A percentile compares a stretch with the other conserved stretches of the same genome.
Evolutionary conservation across 1,284 basidiomycete genomes (phyloP).

Genomic region (Fomitopsis schrenkii): DNA sequence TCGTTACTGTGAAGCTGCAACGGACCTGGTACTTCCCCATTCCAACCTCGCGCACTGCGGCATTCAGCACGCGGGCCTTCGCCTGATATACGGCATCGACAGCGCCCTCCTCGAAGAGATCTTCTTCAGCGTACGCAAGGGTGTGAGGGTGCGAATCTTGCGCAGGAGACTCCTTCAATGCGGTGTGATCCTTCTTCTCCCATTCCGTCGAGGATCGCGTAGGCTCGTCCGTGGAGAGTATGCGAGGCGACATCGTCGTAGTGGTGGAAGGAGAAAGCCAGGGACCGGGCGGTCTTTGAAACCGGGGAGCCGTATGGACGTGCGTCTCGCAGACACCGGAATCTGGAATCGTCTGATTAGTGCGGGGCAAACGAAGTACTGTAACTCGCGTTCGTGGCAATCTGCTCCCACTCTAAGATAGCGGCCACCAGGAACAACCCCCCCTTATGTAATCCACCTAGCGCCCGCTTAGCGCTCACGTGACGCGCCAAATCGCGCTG

Average conservation of each 20-base stretch:
- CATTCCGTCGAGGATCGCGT: slow-evolving; percentile 1
- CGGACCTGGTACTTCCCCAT: slow-evolving; percentile 68
- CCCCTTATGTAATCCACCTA: too few relatives aligned
- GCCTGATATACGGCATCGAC: slow-evolving; percentile 51
- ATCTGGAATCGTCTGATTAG: neutral
- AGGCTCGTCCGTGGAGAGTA: neutral
- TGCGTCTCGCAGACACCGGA: neutral
- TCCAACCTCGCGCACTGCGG: slow-evolving; percentile 57
- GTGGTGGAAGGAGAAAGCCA: neutral
- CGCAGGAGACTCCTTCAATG: neutral
- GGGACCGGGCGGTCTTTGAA: neutral
- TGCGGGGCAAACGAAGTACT: neutral
- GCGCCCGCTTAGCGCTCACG: too few relatives aligned
- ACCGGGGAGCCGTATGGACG: neutral
- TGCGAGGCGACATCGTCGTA: slow-evolving; percentile 1
- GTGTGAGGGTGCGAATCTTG: neutral
- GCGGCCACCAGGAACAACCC: too few relatives aligned
- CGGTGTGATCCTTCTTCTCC: slow-evolving; percentile 9
- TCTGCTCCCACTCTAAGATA: neutral
- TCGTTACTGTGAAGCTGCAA: neutral
- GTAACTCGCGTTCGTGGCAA: neutral
- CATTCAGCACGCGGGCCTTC: slow-evolving; percentile 54
- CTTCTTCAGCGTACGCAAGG: slow-evolving; percentile 4
- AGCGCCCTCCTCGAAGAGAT: slow-evolving; percentile 41
- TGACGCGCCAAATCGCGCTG: too few relatives aligned